A percentile compares a stretch with the other conserved stretches of the same genome.
phyloP scores from a whole-genome alignment of 164 flowering plant genomes.

The Pachysandra terminalis region DNA sequence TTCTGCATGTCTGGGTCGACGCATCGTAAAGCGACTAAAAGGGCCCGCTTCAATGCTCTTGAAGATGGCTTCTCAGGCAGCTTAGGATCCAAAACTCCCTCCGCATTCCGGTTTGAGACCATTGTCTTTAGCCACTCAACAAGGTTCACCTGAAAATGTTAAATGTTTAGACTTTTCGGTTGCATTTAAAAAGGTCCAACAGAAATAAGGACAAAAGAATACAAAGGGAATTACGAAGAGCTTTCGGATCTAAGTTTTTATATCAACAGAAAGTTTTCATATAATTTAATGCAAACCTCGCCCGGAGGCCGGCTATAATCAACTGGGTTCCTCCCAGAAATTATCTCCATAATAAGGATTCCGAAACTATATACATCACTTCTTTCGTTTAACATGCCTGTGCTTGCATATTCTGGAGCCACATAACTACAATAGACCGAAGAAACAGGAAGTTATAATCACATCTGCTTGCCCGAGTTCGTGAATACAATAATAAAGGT shows the following conservation, averaged over 20 bases:
- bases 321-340: constrained; percentile 84
- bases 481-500: background rate
- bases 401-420: constrained; percentile 90
- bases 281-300: constrained; percentile 45
- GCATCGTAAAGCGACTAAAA: constrained; percentile 72
- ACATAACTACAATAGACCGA: constrained; percentile 55
- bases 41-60: constrained; percentile 69
- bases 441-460: background rate
- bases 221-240: no score
- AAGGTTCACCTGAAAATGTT: constrained; percentile 77
- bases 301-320: constrained; percentile 82
- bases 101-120: constrained; percentile 67
- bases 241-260: background rate
- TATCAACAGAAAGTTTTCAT: background rate
- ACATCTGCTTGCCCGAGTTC: background rate
- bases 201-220: background rate
- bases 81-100: constrained; percentile 75
- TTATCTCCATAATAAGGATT: constrained; percentile 83
- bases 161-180: background rate
- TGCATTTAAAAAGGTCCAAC: background rate
- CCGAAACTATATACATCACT: constrained; percentile 92
- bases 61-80: constrained; percentile 68
- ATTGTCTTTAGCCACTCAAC: constrained; percentile 84
- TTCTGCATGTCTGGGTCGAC: constrained; percentile 80
- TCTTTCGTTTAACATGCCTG: constrained; percentile 86